These are phyloP conservation scores for Globisporangium canariense DNA, from an alignment of 352 stramenopile species.

Conservation along the genomic window DNA sequence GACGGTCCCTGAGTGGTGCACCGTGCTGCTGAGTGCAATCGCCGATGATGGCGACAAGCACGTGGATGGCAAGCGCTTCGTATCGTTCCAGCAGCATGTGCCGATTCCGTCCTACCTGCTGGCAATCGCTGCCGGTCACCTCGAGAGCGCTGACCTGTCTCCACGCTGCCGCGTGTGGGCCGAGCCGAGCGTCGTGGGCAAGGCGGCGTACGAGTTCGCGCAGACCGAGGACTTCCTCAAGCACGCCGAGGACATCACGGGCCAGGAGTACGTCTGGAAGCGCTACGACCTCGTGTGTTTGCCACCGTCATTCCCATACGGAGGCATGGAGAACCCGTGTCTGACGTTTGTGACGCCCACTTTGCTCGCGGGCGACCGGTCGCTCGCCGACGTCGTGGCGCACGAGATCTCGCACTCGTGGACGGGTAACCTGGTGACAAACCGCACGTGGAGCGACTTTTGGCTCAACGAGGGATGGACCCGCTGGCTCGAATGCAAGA, in stretches of 20 bases:
- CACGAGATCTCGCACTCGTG: constrained; percentile 97
- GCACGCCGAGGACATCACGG: constrained; percentile 90
- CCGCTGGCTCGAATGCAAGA: constrained; percentile 97
- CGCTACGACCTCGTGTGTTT: constrained; percentile 98
- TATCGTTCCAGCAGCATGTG: constrained; percentile 72
- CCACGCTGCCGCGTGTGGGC: constrained; percentile 90
- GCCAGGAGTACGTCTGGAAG: constrained; percentile 92
- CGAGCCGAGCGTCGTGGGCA: constrained; percentile 92
- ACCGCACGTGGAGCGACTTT: constrained; percentile 95
- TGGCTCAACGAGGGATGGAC: constrained; percentile 99
- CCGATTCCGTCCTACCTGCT: constrained; percentile 96
- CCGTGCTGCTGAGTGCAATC: constrained; percentile 90
- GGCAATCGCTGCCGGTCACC: constrained; percentile 89
- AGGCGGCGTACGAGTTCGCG: constrained; percentile 92
- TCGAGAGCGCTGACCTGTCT: constrained; percentile 88
- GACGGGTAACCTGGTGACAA: constrained; percentile 98
- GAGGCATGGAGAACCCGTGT: constrained; percentile 80
- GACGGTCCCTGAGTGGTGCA: constrained; percentile 90
- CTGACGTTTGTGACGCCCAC: constrained; percentile 97
- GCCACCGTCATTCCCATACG: constrained; percentile 92
- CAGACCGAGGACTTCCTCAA: constrained; percentile 94
- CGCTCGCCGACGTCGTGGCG: constrained; percentile 94
- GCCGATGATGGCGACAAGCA: constrained; percentile 12
- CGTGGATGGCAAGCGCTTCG: constrained; percentile 5
- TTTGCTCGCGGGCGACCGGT: constrained; percentile 92